Percentiles rank a stretch among this genome's conserved stretches.
These are phyloP conservation scores for Calonectria hongkongensis DNA, from an alignment of 2,329 filamentous ascomycete genomes.

Conservation along the genomic window DNA sequence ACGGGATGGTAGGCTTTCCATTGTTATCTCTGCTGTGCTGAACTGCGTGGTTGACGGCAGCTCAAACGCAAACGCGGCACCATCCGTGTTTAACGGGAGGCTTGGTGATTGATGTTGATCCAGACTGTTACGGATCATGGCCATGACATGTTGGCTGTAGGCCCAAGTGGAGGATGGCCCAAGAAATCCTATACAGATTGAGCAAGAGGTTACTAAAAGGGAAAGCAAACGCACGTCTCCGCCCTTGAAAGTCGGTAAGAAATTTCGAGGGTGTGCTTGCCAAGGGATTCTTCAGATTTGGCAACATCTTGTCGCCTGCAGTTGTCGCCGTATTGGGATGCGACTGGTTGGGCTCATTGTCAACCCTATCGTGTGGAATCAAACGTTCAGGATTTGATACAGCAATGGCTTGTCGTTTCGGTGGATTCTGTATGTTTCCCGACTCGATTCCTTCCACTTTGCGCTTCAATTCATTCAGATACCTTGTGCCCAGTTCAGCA, in stretches of 20 bases:
- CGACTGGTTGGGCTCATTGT: background rate
- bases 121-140: slow-evolving; percentile 29
- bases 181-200: slow-evolving; percentile 18
- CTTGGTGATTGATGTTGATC: slow-evolving; percentile 20
- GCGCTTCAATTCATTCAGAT: slow-evolving; percentile 35
- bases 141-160: slow-evolving; percentile 38
- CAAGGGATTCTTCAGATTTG: slow-evolving; percentile 22
- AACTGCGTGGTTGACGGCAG: background rate
- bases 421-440: background rate
- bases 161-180: slow-evolving; percentile 40
- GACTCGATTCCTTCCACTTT: slow-evolving; percentile 19
- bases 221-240: background rate
- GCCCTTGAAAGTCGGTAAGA: slow-evolving; percentile 20
- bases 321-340: background rate
- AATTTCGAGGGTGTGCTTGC: slow-evolving; percentile 20
- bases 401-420: background rate
- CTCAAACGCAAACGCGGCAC: slow-evolving; percentile 31
- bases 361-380: background rate
- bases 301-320: background rate
- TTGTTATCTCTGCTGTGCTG: background rate
- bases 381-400: too few relatives aligned
- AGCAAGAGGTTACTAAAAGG: background rate
- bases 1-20: slow-evolving; percentile 31
- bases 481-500: slow-evolving; percentile 6
- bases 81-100: slow-evolving; percentile 33